Conservation (phyloP, 371 early-diverging fungal genomes). For the Mortierella polycephala region DNA sequence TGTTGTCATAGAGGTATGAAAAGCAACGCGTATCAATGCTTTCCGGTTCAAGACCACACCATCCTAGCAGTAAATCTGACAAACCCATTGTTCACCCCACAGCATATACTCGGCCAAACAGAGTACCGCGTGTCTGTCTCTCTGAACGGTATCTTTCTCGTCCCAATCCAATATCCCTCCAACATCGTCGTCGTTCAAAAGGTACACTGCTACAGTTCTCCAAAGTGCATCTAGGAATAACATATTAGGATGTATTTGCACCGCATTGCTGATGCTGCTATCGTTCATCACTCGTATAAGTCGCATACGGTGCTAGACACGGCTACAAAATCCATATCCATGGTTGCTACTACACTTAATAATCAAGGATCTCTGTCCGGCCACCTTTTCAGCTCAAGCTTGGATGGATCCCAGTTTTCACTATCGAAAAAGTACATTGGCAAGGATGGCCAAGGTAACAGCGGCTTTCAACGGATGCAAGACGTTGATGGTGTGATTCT, state of each 20-base stretch:
- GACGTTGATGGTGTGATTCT: constrained; percentile 91
- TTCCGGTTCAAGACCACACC: background rate
- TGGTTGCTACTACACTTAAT: constrained; percentile 75
- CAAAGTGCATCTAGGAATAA: background rate
- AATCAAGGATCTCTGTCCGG: constrained; percentile 79
- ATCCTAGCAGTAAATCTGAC: no score
- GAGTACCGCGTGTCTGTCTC: constrained; percentile 75
- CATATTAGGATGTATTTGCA: background rate
- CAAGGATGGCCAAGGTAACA: constrained; percentile 81
- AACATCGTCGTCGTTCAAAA: constrained; percentile 61
- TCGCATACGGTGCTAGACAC: constrained; percentile 89
- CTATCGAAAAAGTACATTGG: constrained; percentile 79
- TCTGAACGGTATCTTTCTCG: constrained; percentile 77
- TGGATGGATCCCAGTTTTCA: constrained; percentile 86
- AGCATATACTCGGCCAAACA: constrained; percentile 48
- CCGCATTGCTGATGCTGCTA: background rate
- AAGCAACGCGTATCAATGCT: background rate
- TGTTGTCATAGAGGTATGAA: constrained; percentile 72
- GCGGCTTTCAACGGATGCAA: constrained; percentile 94
- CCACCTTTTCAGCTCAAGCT: constrained; percentile 85
- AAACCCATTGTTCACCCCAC: background rate
- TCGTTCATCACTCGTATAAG: constrained; percentile 6
- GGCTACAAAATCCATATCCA: constrained; percentile 72
- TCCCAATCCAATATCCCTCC: constrained; percentile 80
- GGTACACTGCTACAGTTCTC: constrained; percentile 22